Evolutionary conservation across 306 rosid genomes (phyloP).

Genomic region (Vicia villosa): DNA sequence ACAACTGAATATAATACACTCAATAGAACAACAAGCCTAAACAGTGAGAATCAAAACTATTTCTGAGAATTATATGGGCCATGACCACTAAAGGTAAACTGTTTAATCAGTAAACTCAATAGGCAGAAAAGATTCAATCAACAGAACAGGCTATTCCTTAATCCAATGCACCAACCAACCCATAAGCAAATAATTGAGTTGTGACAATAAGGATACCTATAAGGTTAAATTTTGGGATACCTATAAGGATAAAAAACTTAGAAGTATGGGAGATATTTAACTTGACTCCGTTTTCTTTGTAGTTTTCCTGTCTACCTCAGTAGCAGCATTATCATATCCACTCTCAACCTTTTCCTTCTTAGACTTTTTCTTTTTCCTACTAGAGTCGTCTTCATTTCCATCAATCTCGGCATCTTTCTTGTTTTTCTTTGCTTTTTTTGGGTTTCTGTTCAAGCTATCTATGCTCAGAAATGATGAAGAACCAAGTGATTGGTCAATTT

Average conservation of each 20-base stretch:
- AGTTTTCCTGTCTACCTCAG: conserved; percentile 6
- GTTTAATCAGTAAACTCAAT: background rate
- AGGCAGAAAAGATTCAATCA: too few relatives aligned
- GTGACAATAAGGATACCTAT: too few relatives aligned
- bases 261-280: too few relatives aligned
- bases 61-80: background rate
- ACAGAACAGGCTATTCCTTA: too few relatives aligned
- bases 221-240: too few relatives aligned
- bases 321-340: conserved; percentile 33
- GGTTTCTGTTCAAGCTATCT: conserved; percentile 50
- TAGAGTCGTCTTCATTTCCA: conserved; percentile 40
- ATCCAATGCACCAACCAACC: too few relatives aligned
- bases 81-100: background rate
- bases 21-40: conserved; percentile 9
- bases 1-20: conserved; percentile 13
- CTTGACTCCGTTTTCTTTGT: too few relatives aligned
- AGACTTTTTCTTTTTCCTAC: conserved; percentile 40
- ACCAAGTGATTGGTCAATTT: conserved; percentile 56
- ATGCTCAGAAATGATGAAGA: conserved; percentile 70
- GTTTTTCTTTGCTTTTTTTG: conserved; percentile 42
- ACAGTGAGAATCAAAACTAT: background rate
- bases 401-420: conserved; percentile 42
- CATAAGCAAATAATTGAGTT: too few relatives aligned
- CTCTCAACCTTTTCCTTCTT: conserved; percentile 41
- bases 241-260: too few relatives aligned